phyloP scores from a whole-genome alignment of 73 alveolate genomes.

The Paramecium primaurelia region DNA sequence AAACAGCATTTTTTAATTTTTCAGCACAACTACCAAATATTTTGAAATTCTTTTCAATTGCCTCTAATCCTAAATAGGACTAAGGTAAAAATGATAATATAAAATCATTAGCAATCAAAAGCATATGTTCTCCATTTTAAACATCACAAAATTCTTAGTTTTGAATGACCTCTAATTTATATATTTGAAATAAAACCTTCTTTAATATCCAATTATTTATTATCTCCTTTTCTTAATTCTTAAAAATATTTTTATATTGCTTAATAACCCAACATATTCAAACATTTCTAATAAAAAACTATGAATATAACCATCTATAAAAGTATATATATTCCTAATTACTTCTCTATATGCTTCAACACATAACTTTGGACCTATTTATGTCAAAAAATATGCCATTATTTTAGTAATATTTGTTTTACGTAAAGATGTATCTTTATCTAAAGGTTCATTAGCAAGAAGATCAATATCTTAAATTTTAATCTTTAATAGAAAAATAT shows the following conservation, averaged over 20 bases:
- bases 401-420: conserved; percentile 51
- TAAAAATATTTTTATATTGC: neutral
- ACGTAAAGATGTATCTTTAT: conserved; percentile 19
- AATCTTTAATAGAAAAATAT: neutral
- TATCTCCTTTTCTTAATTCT: conserved; percentile 13
- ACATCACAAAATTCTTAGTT: conserved; percentile 12
- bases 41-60: neutral
- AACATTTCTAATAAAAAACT: neutral
- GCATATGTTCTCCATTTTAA: conserved; percentile 54
- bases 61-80: neutral
- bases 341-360: conserved; percentile 52
- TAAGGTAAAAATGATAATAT: conserved; percentile 37
- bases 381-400: conserved; percentile 43
- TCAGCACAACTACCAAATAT: conserved; percentile 55
- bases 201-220: neutral
- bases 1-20: conserved; percentile 61
- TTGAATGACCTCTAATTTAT: neutral
- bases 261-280: neutral
- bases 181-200: neutral
- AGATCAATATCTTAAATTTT: conserved; percentile 13
- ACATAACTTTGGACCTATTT: conserved; percentile 13
- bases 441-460: conserved; percentile 40
- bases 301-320: neutral
- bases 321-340: neutral
- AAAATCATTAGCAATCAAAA: conserved; percentile 52